These are phyloP conservation scores for Phycomyces blakesleeanus DNA, from an alignment of 192 early-diverging fungal species.

Conservation along the genomic window DNA sequence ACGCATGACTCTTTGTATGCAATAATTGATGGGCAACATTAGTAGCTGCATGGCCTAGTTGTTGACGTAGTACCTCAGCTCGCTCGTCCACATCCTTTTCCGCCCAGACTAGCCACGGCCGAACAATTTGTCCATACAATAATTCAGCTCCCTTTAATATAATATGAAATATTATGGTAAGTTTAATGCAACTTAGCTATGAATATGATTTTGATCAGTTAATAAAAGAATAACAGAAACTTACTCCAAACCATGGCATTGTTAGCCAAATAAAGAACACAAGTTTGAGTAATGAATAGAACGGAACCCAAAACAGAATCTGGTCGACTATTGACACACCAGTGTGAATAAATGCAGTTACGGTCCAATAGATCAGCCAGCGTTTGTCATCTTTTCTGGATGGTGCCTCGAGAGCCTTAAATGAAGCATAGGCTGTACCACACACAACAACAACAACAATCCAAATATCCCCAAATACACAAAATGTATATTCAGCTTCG, in stretches of 20 bases:
- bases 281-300: conserved; percentile 95
- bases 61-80: conserved; percentile 34
- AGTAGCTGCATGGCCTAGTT: conserved; percentile 35
- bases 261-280: conserved; percentile 82
- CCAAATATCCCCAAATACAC: too few relatives aligned
- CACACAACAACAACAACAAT: too few relatives aligned
- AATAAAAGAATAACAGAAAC: conserved; percentile 12
- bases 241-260: conserved; percentile 63
- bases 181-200: too few relatives aligned
- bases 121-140: conserved; percentile 71
- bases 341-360: conserved; percentile 85
- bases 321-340: conserved; percentile 89
- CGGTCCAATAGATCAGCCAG: conserved; percentile 91
- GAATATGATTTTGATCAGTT: conserved; percentile 1
- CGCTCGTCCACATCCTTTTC: conserved; percentile 39
- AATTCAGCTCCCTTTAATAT: conserved; percentile 84
- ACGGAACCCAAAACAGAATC: conserved; percentile 90
- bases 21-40: conserved; percentile 12
- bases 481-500: too few relatives aligned
- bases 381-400: conserved; percentile 79
- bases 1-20: background rate
- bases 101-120: conserved; percentile 66
- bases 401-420: conserved; percentile 85
- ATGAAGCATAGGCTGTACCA: conserved; percentile 75
- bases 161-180: too few relatives aligned